These are phyloP conservation scores for Mortierella antarctica DNA, from an alignment of 192 early-diverging fungal species.

Conservation along the genomic window DNA sequence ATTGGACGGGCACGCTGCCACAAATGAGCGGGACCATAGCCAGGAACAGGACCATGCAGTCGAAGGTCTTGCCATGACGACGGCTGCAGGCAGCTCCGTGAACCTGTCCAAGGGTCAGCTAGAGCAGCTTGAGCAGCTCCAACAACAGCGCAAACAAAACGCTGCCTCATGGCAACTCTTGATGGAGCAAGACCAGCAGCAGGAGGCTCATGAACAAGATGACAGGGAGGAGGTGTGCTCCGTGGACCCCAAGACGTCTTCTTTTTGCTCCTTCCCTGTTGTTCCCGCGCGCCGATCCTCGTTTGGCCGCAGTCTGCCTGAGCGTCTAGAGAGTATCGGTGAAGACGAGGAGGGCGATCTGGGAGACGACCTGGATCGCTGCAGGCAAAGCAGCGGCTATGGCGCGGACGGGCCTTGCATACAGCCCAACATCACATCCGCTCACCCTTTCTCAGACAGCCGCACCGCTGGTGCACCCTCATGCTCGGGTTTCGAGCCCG, in stretches of 20 bases:
- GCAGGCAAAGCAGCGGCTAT: background rate
- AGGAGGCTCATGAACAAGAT: background rate
- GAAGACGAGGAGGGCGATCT: background rate
- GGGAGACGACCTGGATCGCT: background rate
- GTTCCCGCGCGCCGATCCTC: conserved; percentile 27
- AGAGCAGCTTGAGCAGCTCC: too few relatives aligned
- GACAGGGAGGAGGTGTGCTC: too few relatives aligned
- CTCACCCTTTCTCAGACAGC: background rate
- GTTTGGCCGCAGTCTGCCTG: background rate
- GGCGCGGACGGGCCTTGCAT: background rate
- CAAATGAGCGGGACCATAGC: background rate
- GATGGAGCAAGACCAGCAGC: background rate
- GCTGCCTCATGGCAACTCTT: too few relatives aligned
- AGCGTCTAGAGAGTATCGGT: background rate
- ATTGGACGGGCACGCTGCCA: conserved; percentile 4
- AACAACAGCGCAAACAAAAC: too few relatives aligned
- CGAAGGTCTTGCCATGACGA: background rate
- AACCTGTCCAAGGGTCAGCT: background rate
- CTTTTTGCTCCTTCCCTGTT: background rate
- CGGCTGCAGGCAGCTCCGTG: background rate
- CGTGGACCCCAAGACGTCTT: too few relatives aligned
- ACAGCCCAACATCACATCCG: conserved; percentile 7
- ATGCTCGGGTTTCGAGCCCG: background rate
- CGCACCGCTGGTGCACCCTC: background rate
- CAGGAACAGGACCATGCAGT: background rate